Conservation (phyloP, 1,139 yeast species). For the Groenewaldozyma auringiensis region DNA sequence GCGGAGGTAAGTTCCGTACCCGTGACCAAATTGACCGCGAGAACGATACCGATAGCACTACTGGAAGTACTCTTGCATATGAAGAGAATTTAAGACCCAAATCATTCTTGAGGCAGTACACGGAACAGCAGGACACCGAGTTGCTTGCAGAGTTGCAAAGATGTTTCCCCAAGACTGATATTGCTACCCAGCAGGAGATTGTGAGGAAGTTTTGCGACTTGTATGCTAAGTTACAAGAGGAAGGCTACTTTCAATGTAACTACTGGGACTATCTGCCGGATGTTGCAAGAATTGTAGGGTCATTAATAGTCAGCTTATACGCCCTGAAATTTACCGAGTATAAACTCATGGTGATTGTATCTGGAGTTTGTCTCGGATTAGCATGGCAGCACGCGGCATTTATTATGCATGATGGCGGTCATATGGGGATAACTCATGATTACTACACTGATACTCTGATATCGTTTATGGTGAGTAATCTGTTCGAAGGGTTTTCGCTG, state of each 20-base stretch:
- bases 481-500: conserved; percentile 76
- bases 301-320: conserved; percentile 45
- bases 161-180: conserved; percentile 56
- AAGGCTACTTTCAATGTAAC: conserved; percentile 63
- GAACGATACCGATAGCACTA: conserved; percentile 19
- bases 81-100: conserved; percentile 37
- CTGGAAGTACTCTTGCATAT: conserved; percentile 9
- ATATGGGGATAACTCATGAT: conserved; percentile 71
- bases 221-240: conserved; percentile 47
- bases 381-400: conserved; percentile 91
- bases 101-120: conserved; percentile 38
- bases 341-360: conserved; percentile 37
- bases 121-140: conserved; percentile 50
- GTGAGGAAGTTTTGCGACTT: conserved; percentile 52
- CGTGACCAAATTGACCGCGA: conserved; percentile 13
- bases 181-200: conserved; percentile 52
- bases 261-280: conserved; percentile 69
- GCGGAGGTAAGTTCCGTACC: conserved; percentile 55
- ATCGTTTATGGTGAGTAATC: conserved; percentile 68
- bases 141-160: conserved; percentile 48
- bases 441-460: conserved; percentile 69
- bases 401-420: conserved; percentile 88
- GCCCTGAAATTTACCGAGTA: conserved; percentile 23
- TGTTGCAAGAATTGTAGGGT: conserved; percentile 50
- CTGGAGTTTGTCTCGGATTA: conserved; percentile 62